phyloP scores from a whole-genome alignment of 495 filamentous ascomycete genomes.

The Filosporella fistucella region DNA sequence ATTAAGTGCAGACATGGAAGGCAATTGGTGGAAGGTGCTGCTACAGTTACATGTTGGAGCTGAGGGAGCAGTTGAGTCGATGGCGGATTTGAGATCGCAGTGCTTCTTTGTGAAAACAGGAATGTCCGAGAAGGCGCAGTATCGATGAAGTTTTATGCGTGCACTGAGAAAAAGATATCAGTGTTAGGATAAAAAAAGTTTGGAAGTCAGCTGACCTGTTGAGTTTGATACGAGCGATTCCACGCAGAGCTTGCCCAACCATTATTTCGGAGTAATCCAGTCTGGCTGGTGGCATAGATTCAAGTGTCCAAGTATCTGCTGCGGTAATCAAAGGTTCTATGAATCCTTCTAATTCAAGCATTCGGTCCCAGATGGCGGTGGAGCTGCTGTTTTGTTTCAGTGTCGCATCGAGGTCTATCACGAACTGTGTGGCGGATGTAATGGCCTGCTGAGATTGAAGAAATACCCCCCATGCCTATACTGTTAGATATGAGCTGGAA shows the following conservation, averaged over 20 bases:
- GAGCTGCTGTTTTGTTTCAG: constrained; percentile 4
- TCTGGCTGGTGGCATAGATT: constrained; percentile 32
- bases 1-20: constrained; percentile 30
- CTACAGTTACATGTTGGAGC: constrained; percentile 13
- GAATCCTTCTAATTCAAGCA: constrained; percentile 50
- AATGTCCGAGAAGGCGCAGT: constrained; percentile 55
- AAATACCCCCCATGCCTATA: constrained; percentile 48
- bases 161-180: constrained; percentile 37
- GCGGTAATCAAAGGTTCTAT: constrained; percentile 43
- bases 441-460: constrained; percentile 55
- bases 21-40: constrained; percentile 22
- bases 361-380: constrained; percentile 35
- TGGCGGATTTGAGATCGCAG: constrained; percentile 47
- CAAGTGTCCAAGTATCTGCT: constrained; percentile 34
- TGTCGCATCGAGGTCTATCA: constrained; percentile 27
- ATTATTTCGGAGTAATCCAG: constrained; percentile 42
- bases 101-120: constrained; percentile 56
- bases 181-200: too few relatives aligned
- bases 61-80: constrained; percentile 24
- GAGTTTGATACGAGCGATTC: constrained; percentile 53
- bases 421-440: constrained; percentile 50
- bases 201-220: constrained; percentile 39
- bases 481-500: constrained; percentile 13
- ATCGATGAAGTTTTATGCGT: constrained; percentile 57
- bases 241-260: constrained; percentile 45